phyloP scores from a whole-genome alignment of 2,329 filamentous ascomycete genomes.

The Albifimbria verrucaria region DNA sequence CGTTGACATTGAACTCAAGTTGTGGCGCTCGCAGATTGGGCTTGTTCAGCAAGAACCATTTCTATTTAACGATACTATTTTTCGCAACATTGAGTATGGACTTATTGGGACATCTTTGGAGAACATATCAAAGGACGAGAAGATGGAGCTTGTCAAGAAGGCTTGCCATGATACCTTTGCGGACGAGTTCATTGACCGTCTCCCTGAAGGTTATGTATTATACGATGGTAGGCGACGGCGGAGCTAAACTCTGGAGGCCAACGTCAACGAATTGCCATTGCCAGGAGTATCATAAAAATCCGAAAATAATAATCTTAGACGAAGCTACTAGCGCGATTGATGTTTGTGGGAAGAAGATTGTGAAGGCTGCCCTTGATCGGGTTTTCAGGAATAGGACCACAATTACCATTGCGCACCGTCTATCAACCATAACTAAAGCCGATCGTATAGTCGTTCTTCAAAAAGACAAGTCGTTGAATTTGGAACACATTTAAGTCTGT shows the following conservation, averaged over 20 bases:
- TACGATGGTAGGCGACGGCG: background rate
- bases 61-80: constrained; percentile 39
- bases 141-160: constrained; percentile 34
- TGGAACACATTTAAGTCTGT: constrained; percentile 57
- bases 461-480: constrained; percentile 55
- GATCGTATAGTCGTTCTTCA: constrained; percentile 65
- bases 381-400: constrained; percentile 50
- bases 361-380: constrained; percentile 39
- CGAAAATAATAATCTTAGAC: constrained; percentile 62
- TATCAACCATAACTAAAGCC: constrained; percentile 58
- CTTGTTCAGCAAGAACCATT: constrained; percentile 34
- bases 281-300: constrained; percentile 1
- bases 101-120: constrained; percentile 30
- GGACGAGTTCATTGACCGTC: constrained; percentile 39
- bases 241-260: background rate
- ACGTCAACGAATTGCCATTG: constrained; percentile 1
- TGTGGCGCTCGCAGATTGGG: constrained; percentile 25
- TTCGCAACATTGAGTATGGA: constrained; percentile 49
- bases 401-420: constrained; percentile 62
- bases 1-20: constrained; percentile 21
- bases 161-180: constrained; percentile 44
- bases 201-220: constrained; percentile 5
- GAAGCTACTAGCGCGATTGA: constrained; percentile 60
- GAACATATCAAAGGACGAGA: constrained; percentile 24
- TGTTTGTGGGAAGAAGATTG: constrained; percentile 33